These are phyloP conservation scores for Scedosporium boydii DNA, from an alignment of 2,329 filamentous ascomycete species.

Conservation along the genomic window DNA sequence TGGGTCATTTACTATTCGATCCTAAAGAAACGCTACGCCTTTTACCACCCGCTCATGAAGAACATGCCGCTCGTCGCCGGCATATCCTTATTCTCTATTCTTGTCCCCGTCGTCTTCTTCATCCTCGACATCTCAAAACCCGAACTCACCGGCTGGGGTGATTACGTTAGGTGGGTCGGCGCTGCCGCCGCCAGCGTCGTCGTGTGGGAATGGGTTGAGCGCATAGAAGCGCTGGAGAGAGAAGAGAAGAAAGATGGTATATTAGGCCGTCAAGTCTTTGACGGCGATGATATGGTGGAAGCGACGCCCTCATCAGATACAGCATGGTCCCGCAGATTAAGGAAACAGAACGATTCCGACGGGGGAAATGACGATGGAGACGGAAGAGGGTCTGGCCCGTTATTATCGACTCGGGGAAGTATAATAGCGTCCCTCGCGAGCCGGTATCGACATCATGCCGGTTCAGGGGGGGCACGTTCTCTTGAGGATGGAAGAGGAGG, in stretches of 20 bases:
- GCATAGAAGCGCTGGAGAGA: conserved; percentile 83
- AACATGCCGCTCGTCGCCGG: conserved; percentile 76
- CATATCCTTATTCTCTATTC: conserved; percentile 69
- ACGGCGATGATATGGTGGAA: conserved; percentile 84
- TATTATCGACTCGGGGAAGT: background rate
- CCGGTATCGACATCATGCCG: background rate
- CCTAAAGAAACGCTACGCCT: conserved; percentile 86
- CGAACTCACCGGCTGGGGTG: conserved; percentile 82
- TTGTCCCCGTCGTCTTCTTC: conserved; percentile 88
- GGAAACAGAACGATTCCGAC: conserved; percentile 19
- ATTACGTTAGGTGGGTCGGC: conserved; percentile 94
- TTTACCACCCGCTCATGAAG: conserved; percentile 82
- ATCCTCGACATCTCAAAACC: conserved; percentile 82
- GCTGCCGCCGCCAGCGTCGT: conserved; percentile 91
- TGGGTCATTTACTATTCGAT: conserved; percentile 91
- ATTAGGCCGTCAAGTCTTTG: conserved; percentile 80
- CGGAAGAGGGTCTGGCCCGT: conserved; percentile 5
- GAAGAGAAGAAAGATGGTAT: conserved; percentile 94
- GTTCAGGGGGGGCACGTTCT: conserved; percentile 8
- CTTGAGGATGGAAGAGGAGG: background rate
- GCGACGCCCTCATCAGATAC: conserved; percentile 9
- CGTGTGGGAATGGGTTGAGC: conserved; percentile 96
- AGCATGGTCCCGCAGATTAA: conserved; percentile 19
- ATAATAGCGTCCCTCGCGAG: conserved; percentile 2
- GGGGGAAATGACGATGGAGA: conserved; percentile 10